Evolutionary conservation across 202 grass and related monocot genomes (phyloP).

Genomic region (Setaria viridis): DNA sequence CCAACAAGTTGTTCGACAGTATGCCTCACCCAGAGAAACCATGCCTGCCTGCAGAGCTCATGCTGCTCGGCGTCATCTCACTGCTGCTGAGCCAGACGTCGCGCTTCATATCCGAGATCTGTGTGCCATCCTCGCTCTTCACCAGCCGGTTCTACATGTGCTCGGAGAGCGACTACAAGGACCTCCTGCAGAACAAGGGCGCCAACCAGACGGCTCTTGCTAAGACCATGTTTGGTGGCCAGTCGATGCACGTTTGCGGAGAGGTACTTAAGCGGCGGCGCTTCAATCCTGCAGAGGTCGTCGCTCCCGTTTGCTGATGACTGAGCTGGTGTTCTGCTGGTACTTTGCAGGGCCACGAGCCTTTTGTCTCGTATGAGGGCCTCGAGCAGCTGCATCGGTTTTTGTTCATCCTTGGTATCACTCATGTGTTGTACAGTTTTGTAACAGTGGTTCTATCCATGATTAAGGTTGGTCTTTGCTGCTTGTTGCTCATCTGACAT

Average conservation of each 20-base stretch:
- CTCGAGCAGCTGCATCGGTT: conserved; percentile 91
- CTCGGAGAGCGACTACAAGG: conserved; percentile 61
- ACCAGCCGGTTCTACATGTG: conserved; percentile 81
- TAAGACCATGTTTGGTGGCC: conserved; percentile 45
- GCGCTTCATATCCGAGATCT: conserved; percentile 87
- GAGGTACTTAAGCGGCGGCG: conserved; percentile 47
- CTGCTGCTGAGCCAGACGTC: conserved; percentile 93
- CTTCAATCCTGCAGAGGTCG: too few relatives aligned
- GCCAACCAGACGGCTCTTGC: conserved; percentile 53
- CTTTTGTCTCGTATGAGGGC: conserved; percentile 92
- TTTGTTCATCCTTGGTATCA: conserved; percentile 94
- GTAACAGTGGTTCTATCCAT: conserved; percentile 90
- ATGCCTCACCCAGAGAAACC: conserved; percentile 39
- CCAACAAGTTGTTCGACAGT: conserved; percentile 37
- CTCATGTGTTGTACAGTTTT: conserved; percentile 92
- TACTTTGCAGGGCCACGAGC: conserved; percentile 81
- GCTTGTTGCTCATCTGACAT: background rate
- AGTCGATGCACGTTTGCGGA: conserved; percentile 46
- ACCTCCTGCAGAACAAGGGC: conserved; percentile 10
- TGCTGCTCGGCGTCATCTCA: conserved; percentile 94
- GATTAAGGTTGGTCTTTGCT: conserved; percentile 69
- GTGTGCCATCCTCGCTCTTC: conserved; percentile 74
- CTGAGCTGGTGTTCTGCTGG: background rate
- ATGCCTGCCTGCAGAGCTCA: conserved; percentile 62
- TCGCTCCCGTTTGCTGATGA: conserved; percentile 37